These are phyloP conservation scores for Trametes punicea DNA, from an alignment of 768 basidiomycete genomes.

Conservation along the genomic window DNA sequence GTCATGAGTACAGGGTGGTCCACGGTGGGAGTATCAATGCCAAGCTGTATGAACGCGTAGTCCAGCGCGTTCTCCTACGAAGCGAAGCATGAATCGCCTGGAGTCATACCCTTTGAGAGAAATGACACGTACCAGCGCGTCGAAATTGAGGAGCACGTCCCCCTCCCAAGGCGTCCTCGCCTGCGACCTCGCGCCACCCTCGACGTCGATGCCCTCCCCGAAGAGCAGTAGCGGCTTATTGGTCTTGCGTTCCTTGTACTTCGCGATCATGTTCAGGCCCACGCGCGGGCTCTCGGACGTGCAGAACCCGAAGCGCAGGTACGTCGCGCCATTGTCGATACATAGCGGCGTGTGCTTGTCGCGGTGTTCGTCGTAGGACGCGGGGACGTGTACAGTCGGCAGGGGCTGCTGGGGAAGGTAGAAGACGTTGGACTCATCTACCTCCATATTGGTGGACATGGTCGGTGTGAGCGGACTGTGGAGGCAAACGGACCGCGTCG, in stretches of 20 bases:
- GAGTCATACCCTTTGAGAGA: not conserved
- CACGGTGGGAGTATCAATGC: conserved; percentile 71
- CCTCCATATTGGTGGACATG: conserved; percentile 7
- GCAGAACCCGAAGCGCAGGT: conserved; percentile 81
- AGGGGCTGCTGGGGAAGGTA: conserved; percentile 17
- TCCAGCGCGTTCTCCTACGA: conserved; percentile 93
- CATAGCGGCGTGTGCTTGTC: conserved; percentile 61
- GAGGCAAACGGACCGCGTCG: not conserved
- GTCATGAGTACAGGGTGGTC: conserved; percentile 93
- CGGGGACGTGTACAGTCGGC: conserved; percentile 37
- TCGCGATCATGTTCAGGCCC: conserved; percentile 71
- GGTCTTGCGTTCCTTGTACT: conserved; percentile 85
- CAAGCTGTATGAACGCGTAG: conserved; percentile 84
- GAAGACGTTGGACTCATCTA: conserved; percentile 12
- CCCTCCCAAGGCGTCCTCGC: conserved; percentile 89
- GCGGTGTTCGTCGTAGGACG: conserved; percentile 52
- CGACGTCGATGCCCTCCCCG: conserved; percentile 83
- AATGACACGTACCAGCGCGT: conserved; percentile 73
- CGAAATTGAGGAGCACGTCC: conserved; percentile 87
- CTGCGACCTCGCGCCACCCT: conserved; percentile 78
- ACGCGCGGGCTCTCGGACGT: conserved; percentile 53
- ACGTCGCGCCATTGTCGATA: conserved; percentile 88
- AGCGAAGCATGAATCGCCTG: not conserved
- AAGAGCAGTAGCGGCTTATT: conserved; percentile 84
- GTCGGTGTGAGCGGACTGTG: not conserved